Evolutionary conservation across 441 rosid species (phyloP).

Genomic region (Capsella rubella): DNA sequence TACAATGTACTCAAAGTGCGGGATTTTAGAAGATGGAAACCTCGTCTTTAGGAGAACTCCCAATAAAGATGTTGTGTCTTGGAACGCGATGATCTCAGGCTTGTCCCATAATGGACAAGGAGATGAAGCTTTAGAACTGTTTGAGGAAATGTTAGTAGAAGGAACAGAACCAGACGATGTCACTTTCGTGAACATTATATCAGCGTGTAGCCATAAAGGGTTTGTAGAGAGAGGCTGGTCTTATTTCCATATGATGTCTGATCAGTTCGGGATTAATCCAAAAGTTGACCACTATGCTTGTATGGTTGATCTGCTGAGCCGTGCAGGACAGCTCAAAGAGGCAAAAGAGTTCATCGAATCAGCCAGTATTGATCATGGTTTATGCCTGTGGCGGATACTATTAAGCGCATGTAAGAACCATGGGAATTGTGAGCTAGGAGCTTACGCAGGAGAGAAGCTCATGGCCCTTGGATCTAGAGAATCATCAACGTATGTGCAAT

Average conservation of each 20-base stretch:
- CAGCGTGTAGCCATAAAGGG: conserved; percentile 95
- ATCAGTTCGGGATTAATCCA: conserved; percentile 59
- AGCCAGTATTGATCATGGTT: conserved; percentile 65
- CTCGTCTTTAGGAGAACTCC: conserved; percentile 73
- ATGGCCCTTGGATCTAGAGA: conserved; percentile 82
- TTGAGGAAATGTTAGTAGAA: conserved; percentile 70
- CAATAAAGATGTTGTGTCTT: conserved; percentile 63
- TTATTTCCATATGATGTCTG: conserved; percentile 70
- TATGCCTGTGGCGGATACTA: conserved; percentile 80
- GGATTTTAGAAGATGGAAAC: conserved; percentile 69
- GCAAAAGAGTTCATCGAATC: conserved; percentile 85
- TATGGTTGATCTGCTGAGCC: conserved; percentile 85
- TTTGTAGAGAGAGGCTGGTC: conserved; percentile 68
- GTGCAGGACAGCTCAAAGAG: conserved; percentile 78
- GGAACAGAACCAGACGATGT: conserved; percentile 73
- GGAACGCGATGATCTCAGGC: conserved; percentile 96
- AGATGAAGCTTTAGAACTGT: conserved; percentile 67
- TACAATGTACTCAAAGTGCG: conserved; percentile 89
- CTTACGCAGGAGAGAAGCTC: conserved; percentile 82
- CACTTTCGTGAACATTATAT: conserved; percentile 79
- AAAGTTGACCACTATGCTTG: conserved; percentile 85
- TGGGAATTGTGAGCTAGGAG: conserved; percentile 72
- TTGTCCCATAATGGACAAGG: conserved; percentile 85
- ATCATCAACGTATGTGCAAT: conserved; percentile 75
- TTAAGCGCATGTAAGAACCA: conserved; percentile 80